phyloP scores from a whole-genome alignment of 2,329 filamentous ascomycete species.

The Fusarium decemcellulare region DNA sequence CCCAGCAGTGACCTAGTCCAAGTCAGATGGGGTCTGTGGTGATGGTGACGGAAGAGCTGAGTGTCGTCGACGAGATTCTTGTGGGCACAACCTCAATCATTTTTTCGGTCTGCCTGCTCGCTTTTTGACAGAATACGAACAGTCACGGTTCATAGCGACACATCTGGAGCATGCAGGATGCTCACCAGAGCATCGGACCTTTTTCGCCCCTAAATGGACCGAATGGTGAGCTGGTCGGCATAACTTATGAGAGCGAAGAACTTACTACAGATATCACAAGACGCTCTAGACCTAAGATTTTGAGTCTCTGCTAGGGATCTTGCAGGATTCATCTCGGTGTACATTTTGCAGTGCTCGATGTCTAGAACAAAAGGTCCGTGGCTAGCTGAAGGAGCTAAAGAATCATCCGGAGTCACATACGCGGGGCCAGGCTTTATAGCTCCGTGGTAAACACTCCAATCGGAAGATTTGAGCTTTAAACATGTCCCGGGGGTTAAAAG shows the following conservation, averaged over 20 bases:
- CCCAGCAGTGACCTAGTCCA: neutral
- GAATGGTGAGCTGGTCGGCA: neutral
- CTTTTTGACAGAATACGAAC: neutral
- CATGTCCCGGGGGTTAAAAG: no score
- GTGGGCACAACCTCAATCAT: neutral
- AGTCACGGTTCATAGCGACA: neutral
- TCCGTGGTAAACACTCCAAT: no score
- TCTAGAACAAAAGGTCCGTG: no score
- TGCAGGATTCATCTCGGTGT: no score
- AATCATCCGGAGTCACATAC: no score
- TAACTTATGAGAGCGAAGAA: neutral
- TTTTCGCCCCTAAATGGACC: neutral
- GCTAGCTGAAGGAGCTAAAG: no score
- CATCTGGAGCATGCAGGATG: neutral
- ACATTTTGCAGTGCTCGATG: no score
- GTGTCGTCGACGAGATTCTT: neutral
- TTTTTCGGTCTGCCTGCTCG: neutral
- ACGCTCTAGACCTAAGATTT: no score
- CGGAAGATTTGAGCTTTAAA: no score
- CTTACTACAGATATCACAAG: no score
- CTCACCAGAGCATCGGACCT: neutral
- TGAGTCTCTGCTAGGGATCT: no score
- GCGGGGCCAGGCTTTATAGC: no score
- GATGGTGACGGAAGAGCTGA: neutral
- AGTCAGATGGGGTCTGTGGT: neutral